Evolutionary conservation across 441 rosid species (phyloP), one percentile per base, ranked within the genome.

Genomic region (Raphanus hybrid): DNA sequence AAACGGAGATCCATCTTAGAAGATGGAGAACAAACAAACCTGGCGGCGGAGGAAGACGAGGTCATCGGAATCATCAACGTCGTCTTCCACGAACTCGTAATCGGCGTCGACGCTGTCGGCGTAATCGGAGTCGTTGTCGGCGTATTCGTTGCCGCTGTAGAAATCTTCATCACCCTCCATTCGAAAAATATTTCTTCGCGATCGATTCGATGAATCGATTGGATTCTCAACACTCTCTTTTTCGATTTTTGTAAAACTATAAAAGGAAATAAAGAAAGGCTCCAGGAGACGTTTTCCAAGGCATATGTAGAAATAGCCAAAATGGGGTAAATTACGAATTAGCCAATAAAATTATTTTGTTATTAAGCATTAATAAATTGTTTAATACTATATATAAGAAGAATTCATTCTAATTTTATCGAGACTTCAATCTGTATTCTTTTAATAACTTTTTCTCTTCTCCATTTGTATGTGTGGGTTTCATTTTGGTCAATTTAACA

Each of bases 61-160:
- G 69, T 87, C 92, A 64, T 88, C 90, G 70, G 91, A 87, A 82
- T 90, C 98, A 76, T 90, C 97, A 57, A 92, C 85, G 72, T 84
- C 96, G 69, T 90, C 80, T 39, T 90, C 97, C 61, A 90, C 86
- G 83, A 92, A 92, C 83, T 83, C 91, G 71, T 84, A 92, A 72
- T 87, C 97, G 67, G 84, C 90, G 29, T 89, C 95, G 35, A 83
- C 90, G 57, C 84, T 89, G 45, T 86, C 93, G 54, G 80, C 81
- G 12, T 80, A 84, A 35, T 74, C 81, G 48, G 78, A 69, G 6
- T 70, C 85, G 67, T 60, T 70, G 29, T 64, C 82, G 9, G 75
- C 83, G 64, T 82, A 90, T 16, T 86, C 94, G 50, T 85, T 90
- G 67, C 93, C 94, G 83, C 94, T 89, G 79, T 94, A 94, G 88